A percentile compares a stretch with the other conserved stretches of the same genome.
phyloP scores from a whole-genome alignment of 257 asterid genomes.

The Salvia hispanica region DNA sequence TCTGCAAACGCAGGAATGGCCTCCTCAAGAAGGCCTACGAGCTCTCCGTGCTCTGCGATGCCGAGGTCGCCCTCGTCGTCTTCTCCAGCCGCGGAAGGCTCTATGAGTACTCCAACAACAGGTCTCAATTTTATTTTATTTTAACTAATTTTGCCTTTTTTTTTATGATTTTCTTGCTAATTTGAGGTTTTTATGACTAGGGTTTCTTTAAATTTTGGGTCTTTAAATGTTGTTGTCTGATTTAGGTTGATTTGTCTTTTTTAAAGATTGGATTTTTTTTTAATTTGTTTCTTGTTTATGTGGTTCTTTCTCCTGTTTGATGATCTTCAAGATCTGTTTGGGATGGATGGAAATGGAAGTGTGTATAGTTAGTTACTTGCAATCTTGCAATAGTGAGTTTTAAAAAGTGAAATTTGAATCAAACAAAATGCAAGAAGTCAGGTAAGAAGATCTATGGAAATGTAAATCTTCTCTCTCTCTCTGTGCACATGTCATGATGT shows the following conservation, averaged over 20 bases:
- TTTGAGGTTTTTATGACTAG: no score
- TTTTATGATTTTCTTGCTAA: no score
- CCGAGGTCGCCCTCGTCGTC: constrained; percentile 83
- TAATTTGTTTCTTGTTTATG: constrained; percentile 34
- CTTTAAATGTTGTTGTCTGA: no score
- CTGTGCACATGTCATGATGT: constrained; percentile 50
- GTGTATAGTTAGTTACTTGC: constrained; percentile 1
- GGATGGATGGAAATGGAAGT: constrained; percentile 35
- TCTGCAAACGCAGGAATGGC: constrained; percentile 87
- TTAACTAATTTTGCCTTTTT: no score
- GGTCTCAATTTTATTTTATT: constrained; percentile 44
- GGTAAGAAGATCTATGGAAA: no score
- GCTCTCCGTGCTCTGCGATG: constrained; percentile 85
- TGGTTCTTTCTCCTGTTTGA: constrained; percentile 32
- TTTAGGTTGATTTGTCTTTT: constrained; percentile 41
- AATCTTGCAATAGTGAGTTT: no score
- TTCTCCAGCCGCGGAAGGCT: constrained; percentile 94
- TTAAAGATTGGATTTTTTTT: constrained; percentile 3
- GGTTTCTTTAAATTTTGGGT: no score
- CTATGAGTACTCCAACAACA: constrained; percentile 84
- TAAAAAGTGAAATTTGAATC: not conserved
- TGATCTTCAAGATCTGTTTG: constrained; percentile 44
- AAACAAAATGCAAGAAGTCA: constrained; percentile 16
- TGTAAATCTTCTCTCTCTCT: constrained; percentile 29
- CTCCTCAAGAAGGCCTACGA: constrained; percentile 92